These are phyloP conservation scores for Ogataea glucozyma DNA, from an alignment of 805 yeast species.

Conservation along the genomic window DNA sequence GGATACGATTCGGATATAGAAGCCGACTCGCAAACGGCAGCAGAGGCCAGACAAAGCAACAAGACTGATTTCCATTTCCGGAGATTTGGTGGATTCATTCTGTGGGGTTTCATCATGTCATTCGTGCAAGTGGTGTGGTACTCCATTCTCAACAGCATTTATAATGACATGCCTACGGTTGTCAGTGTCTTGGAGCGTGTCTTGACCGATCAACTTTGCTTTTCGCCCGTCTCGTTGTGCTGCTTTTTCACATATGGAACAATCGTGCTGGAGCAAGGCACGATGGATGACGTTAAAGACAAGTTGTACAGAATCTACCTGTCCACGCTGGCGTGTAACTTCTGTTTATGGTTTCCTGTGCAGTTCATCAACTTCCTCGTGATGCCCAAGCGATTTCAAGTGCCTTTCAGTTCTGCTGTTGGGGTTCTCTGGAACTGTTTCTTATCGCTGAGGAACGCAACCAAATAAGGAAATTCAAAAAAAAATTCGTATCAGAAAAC, in stretches of 20 bases:
- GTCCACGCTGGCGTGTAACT: slow-evolving; percentile 65
- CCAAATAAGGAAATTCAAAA: slow-evolving; percentile 11
- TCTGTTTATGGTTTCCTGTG: slow-evolving; percentile 79
- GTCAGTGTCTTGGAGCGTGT: slow-evolving; percentile 86
- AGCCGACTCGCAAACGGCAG: neutral
- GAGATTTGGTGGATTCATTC: slow-evolving; percentile 74
- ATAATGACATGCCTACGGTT: slow-evolving; percentile 77
- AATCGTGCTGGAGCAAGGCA: slow-evolving; percentile 74
- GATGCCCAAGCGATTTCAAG: slow-evolving; percentile 74
- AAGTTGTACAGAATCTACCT: slow-evolving; percentile 70
- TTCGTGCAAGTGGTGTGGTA: slow-evolving; percentile 91
- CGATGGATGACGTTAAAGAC: slow-evolving; percentile 57
- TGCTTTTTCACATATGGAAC: slow-evolving; percentile 85
- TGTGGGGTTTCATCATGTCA: slow-evolving; percentile 86
- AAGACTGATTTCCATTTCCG: slow-evolving; percentile 53
- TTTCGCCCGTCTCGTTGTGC: slow-evolving; percentile 82
- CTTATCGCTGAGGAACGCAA: slow-evolving; percentile 75
- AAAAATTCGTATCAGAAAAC: neutral
- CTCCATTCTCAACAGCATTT: slow-evolving; percentile 71
- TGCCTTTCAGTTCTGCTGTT: slow-evolving; percentile 83
- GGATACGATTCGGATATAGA: slow-evolving; percentile 7
- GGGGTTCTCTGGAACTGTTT: slow-evolving; percentile 96
- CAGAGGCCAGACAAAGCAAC: neutral
- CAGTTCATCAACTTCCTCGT: slow-evolving; percentile 73
- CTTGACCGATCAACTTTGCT: slow-evolving; percentile 83